Conservation (phyloP, 345 rosid species). For the Eucalyptus sideroxylon region DNA sequence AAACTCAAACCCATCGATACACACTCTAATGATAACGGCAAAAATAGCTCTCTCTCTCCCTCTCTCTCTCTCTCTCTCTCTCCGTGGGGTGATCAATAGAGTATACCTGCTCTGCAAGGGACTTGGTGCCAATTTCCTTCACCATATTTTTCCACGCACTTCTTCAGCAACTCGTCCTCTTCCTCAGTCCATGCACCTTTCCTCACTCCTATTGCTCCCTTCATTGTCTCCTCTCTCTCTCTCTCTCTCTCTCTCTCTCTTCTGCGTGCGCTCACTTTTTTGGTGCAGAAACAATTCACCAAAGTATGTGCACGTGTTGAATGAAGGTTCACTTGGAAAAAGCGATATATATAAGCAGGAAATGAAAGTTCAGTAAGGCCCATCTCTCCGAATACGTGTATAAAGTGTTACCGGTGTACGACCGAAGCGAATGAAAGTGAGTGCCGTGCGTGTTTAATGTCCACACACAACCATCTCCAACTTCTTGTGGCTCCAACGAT, state of each 20-base stretch:
- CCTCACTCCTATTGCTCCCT: background rate
- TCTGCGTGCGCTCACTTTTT: background rate
- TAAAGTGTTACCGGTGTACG: background rate
- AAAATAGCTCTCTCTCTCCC: background rate
- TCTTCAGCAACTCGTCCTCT: slow-evolving; percentile 22
- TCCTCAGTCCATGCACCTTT: slow-evolving; percentile 38
- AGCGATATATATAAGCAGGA: background rate
- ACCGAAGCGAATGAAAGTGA: background rate
- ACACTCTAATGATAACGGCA: background rate
- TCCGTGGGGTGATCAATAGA: background rate
- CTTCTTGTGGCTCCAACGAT: background rate
- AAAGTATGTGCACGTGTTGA: background rate
- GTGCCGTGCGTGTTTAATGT: background rate
- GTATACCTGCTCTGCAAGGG: slow-evolving; percentile 18
- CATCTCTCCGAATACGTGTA: background rate
- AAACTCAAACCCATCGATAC: background rate
- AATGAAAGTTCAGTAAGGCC: background rate
- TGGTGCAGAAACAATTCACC: background rate
- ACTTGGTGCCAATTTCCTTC: slow-evolving; percentile 31
- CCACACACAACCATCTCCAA: background rate
- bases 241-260: background rate
- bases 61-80: background rate
- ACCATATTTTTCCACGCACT: slow-evolving; percentile 13
- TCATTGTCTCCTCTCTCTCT: background rate
- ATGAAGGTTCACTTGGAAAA: background rate